Evolutionary conservation across 805 yeast genomes (phyloP), one percentile per base, ranked within the genome.

Genomic region (Hanseniaspora osmophila): DNA sequence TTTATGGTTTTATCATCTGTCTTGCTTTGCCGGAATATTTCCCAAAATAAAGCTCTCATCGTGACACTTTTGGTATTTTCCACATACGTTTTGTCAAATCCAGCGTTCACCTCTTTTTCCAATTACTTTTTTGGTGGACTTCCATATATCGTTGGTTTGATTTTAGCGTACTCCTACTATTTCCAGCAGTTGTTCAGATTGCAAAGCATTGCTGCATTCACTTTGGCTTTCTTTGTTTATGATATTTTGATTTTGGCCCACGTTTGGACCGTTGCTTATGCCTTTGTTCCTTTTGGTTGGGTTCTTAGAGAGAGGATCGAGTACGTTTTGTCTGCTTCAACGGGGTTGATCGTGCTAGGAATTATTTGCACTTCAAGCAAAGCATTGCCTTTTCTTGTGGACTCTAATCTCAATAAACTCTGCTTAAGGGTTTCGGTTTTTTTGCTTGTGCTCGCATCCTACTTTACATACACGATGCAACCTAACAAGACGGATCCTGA

Each of bases 181-280:
- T 73, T 84, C 51, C 75, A 75, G 50, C 71, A 78, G 15, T 69
- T 74, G 10, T 67, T 76, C 22, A 69, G 73, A 13, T 72, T 73
- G 59, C 64, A 73, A 48, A 76, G 84, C 22, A 79, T 80, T 2
- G 53, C 71, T 18, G 60, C 77, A 1, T 76, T 78, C 54, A 62
- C 69, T 3, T 47, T 73, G 2, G 71, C 75, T 0, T 73, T 74
- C 47, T 56, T 77, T 6, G 52, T 75, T 40, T 65, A 73, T 50
- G 67, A 78, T 44, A 42, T 81, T 3, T 59, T 84, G 33, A 70
- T 80, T 22, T 69, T 92, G 49, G 94, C 83, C 5, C 90, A 87
- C 61, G 94, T 90, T 43, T 90, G 97, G 97, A 80, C 83, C 39
- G 97, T 92, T 41, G 98, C 98, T 0, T 92, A 92, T 62, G 97